Conservation (phyloP, 2,329 filamentous ascomycete species). For the Sarocladiaceae sp. region DNA sequence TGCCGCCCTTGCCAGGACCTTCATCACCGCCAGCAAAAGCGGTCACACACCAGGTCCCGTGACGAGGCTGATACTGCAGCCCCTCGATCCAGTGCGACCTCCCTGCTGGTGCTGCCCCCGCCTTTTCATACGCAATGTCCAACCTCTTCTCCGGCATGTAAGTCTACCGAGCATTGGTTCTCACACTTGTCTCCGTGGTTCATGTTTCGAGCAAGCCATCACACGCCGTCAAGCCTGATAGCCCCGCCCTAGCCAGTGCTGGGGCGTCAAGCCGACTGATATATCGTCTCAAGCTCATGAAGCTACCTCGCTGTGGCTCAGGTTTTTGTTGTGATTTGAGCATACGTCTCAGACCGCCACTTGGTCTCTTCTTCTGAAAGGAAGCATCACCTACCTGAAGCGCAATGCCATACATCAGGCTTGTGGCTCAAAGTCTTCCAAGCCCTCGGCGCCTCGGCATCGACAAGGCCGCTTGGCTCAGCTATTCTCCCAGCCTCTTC, state of each 20-base stretch:
- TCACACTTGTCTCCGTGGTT: too few relatives aligned
- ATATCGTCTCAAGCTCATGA: too few relatives aligned
- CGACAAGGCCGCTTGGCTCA: background rate
- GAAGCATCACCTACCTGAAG: too few relatives aligned
- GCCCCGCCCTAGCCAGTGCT: conserved; percentile 3
- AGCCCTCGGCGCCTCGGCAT: background rate
- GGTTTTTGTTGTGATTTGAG: too few relatives aligned
- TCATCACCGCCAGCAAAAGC: conserved; percentile 3
- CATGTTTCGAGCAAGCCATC: too few relatives aligned
- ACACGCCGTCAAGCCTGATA: background rate
- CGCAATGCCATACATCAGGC: background rate
- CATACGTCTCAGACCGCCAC: too few relatives aligned
- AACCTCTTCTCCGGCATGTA: conserved; percentile 58
- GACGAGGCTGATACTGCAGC: conserved; percentile 9
- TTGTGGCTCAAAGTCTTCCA: background rate
- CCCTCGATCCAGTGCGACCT: conserved; percentile 6
- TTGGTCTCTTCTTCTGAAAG: too few relatives aligned
- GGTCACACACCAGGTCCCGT: conserved; percentile 3
- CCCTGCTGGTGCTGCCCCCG: conserved; percentile 8
- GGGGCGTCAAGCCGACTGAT: background rate
- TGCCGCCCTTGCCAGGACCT: too few relatives aligned
- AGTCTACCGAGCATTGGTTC: conserved; percentile 30
- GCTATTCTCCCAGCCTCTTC: background rate
- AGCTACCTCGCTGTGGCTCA: too few relatives aligned
- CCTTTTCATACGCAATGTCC: conserved; percentile 39